Evolutionary conservation across 1,284 basidiomycete genomes (phyloP), one percentile per base, ranked within the genome.

Genomic region (Austroboletus novae-zelandiae): DNA sequence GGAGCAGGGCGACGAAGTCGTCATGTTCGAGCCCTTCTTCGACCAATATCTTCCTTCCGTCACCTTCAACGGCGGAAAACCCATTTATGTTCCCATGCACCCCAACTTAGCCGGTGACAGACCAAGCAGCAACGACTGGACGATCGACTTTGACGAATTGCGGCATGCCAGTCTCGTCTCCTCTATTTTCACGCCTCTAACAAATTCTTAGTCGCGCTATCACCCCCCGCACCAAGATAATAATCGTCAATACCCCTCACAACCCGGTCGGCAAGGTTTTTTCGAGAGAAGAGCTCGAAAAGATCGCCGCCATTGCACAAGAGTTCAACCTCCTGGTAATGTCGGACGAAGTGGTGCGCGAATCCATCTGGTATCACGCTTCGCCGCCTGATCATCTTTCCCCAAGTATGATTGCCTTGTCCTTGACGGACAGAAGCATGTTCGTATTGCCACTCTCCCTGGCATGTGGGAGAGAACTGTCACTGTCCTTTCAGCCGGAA

Each of bases 381-480:
- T 31, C 31, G 23, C 29, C 9, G 14, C 31, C 27, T 57, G 14
- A 58, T 42, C 32, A 11, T 40, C 13, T 20, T 23, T 31, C 25
- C 36, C 34, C 14, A 54, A 92, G 87, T 99, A 99, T 70, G 97
- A 99, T 64, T 91, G 88, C 62, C 83, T 99, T 32, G 85, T 95
- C 6, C 98, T 89, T 62, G 92, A 96, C 60, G 83, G 78, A 41
- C 85, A 88, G 59, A 83, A 95, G 64, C 97, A 99, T 68, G 76
- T 94, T 50, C 86, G 95, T 47, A 90, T 99, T 58, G 96, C 96
- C 4, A 90, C 78, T 27, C 78, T 98, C 29, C 94, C 93, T 9
- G 91, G 93, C n/a, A 97, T 98, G 94, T 99, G 95, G 95, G 92
- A 98, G 58, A 86, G 91, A 37, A 94, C 91, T 0, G 76, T 94